Conservation (phyloP, 2,329 filamentous ascomycete genomes). For the Kalmusia sp. region DNA sequence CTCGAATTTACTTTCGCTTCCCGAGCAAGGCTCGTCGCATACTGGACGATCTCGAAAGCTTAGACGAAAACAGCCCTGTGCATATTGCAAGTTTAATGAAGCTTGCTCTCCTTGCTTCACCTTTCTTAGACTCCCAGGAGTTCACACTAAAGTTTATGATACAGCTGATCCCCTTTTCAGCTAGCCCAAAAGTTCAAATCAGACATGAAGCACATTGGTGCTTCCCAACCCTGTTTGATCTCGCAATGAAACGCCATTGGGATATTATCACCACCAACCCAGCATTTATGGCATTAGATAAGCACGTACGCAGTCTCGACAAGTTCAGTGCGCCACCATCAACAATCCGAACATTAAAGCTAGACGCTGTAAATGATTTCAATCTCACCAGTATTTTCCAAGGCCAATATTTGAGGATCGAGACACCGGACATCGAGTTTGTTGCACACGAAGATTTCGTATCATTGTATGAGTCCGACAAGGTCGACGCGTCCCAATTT, state of each 20-base stretch:
- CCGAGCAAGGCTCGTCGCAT: slow-evolving; percentile 41
- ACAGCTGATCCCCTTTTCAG: slow-evolving; percentile 51
- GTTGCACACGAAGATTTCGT: slow-evolving; percentile 51
- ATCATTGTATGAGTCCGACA: slow-evolving; percentile 39
- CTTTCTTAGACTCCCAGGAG: slow-evolving; percentile 43
- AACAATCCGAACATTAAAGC: slow-evolving; percentile 45
- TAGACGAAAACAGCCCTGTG: slow-evolving; percentile 56
- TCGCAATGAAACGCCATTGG: slow-evolving; percentile 47
- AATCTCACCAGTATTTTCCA: slow-evolving; percentile 54
- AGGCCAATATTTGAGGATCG: slow-evolving; percentile 53
- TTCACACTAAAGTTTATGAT: slow-evolving; percentile 51
- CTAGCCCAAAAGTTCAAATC: slow-evolving; percentile 60
- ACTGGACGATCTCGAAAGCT: slow-evolving; percentile 44
- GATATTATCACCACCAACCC: slow-evolving; percentile 45
- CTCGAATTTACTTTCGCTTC: slow-evolving; percentile 49
- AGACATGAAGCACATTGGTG: slow-evolving; percentile 61
- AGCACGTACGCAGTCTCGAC: slow-evolving; percentile 53
- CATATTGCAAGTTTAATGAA: slow-evolving; percentile 57
- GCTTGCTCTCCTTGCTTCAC: slow-evolving; percentile 52
- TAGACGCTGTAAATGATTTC: slow-evolving; percentile 53
- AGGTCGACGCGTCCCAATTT: background rate
- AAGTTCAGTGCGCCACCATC: slow-evolving; percentile 50
- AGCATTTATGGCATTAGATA: slow-evolving; percentile 51
- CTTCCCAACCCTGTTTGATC: slow-evolving; percentile 53
- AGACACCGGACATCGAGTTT: slow-evolving; percentile 49